Evolutionary conservation across 2,329 filamentous ascomycete species (phyloP).

Genomic region (Hortaea werneckii): DNA sequence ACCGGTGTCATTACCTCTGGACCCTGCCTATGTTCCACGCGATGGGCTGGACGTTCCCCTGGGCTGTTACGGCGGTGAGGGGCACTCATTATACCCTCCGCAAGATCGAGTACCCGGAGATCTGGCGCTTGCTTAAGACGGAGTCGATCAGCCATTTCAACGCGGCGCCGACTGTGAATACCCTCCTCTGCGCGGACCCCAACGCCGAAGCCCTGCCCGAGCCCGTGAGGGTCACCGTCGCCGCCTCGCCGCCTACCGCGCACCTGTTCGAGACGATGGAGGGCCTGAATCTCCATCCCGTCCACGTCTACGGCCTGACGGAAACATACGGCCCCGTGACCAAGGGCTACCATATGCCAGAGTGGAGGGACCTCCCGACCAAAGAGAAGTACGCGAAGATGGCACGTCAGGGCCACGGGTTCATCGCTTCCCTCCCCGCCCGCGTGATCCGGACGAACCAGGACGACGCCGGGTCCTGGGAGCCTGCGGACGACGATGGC

Average conservation of each 20-base stretch:
- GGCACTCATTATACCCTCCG: conserved; percentile 92
- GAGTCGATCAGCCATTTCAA: conserved; percentile 91
- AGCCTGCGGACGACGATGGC: conserved; percentile 21
- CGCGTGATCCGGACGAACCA: conserved; percentile 74
- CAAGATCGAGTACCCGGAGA: conserved; percentile 88
- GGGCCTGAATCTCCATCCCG: conserved; percentile 71
- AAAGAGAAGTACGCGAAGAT: conserved; percentile 79
- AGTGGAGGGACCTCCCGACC: conserved; percentile 64
- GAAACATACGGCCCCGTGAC: conserved; percentile 95
- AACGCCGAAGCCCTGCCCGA: conserved; percentile 61
- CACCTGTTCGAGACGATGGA: conserved; percentile 93
- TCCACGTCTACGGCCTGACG: conserved; percentile 82
- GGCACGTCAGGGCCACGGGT: conserved; percentile 90
- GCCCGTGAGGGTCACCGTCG: conserved; percentile 79
- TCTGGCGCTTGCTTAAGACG: conserved; percentile 80
- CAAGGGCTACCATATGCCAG: conserved; percentile 78
- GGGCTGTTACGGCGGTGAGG: conserved; percentile 78
- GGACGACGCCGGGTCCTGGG: conserved; percentile 30
- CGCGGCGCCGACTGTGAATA: conserved; percentile 93
- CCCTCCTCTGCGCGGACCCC: conserved; percentile 69
- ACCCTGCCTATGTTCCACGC: conserved; percentile 79
- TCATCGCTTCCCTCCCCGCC: conserved; percentile 69
- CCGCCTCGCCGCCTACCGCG: conserved; percentile 79
- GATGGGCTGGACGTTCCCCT: conserved; percentile 39
- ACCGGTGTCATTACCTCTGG: conserved; percentile 47